phyloP scores from a whole-genome alignment of 768 basidiomycete genomes.

The Boletus speciosus region DNA sequence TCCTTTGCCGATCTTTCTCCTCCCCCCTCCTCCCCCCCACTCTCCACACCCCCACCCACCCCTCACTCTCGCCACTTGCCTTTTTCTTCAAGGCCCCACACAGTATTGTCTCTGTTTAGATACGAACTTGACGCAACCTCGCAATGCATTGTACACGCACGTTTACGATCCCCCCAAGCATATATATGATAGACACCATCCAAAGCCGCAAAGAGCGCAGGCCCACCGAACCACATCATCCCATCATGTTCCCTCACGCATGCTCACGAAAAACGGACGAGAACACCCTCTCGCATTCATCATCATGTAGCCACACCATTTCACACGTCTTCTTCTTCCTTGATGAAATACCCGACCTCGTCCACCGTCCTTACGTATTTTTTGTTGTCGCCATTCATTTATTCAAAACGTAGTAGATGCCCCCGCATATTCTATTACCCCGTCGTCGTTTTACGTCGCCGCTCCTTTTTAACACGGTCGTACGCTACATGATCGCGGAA shows the following conservation, averaged over 20 bases:
- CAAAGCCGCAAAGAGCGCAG: conserved; percentile 7
- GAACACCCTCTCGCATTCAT: neutral
- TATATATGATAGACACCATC: conserved; percentile 26
- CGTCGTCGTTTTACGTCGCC: too few relatives aligned
- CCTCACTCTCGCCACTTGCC: conserved; percentile 4
- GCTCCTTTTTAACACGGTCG: too few relatives aligned
- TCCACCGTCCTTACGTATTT: conserved; percentile 15
- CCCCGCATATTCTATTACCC: neutral
- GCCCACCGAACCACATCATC: conserved; percentile 5
- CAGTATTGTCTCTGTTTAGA: conserved; percentile 12
- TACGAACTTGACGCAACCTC: conserved; percentile 23
- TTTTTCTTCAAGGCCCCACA: conserved; percentile 1
- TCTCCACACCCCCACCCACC: conserved; percentile 1
- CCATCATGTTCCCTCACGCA: conserved; percentile 15
- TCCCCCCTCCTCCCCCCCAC: conserved; percentile 8
- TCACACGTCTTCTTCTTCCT: neutral
- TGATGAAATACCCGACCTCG: conserved; percentile 18
- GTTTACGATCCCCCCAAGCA: conserved; percentile 20
- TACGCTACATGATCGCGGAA: too few relatives aligned
- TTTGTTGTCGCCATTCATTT: neutral
- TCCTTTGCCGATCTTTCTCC: conserved; percentile 9
- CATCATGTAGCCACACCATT: conserved; percentile 11
- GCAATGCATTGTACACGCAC: conserved; percentile 29
- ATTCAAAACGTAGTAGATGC: neutral
- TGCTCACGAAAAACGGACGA: conserved; percentile 13